Evolutionary conservation across 768 basidiomycete species (phyloP).

Genomic region (Wakefieldia striispora): DNA sequence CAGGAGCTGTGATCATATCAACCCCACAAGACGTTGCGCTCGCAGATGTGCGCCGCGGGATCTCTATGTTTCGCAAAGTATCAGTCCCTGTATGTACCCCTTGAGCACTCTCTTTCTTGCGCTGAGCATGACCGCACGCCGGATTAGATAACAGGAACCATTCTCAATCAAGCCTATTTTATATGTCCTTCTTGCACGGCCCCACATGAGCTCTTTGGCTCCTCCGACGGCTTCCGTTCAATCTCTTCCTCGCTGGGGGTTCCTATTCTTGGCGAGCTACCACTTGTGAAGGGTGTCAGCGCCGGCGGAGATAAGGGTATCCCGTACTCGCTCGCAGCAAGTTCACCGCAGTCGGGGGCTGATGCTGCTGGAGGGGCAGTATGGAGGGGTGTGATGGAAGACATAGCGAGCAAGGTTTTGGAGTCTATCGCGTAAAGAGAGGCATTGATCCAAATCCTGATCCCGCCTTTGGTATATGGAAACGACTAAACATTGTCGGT

Average conservation of each 20-base stretch:
- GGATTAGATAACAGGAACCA: slow-evolving; percentile 73
- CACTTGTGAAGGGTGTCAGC: slow-evolving; percentile 76
- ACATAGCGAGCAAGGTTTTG: slow-evolving; percentile 32
- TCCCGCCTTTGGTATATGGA: neutral
- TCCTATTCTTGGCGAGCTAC: slow-evolving; percentile 74
- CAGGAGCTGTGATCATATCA: slow-evolving; percentile 91
- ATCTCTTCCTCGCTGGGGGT: slow-evolving; percentile 58
- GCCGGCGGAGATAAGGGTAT: slow-evolving; percentile 66
- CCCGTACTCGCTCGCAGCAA: slow-evolving; percentile 42
- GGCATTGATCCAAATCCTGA: neutral
- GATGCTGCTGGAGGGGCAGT: slow-evolving; percentile 29
- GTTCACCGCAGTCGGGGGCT: slow-evolving; percentile 7
- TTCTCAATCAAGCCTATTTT: slow-evolving; percentile 88
- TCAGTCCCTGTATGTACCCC: slow-evolving; percentile 68
- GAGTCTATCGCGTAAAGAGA: slow-evolving; percentile 13
- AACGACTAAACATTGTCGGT: too few relatives aligned
- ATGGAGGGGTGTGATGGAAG: slow-evolving; percentile 34
- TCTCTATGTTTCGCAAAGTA: slow-evolving; percentile 89
- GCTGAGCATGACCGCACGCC: neutral
- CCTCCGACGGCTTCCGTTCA: slow-evolving; percentile 57
- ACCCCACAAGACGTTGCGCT: slow-evolving; percentile 95
- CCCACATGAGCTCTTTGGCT: slow-evolving; percentile 68
- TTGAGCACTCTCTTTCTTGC: neutral
- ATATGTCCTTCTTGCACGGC: slow-evolving; percentile 70
- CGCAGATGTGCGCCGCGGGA: slow-evolving; percentile 88